A percentile compares a stretch with the other conserved stretches of the same genome.
These are phyloP conservation scores for Raffaelea deltoideospora DNA, from an alignment of 2,329 filamentous ascomycete species.

Conservation along the genomic window DNA sequence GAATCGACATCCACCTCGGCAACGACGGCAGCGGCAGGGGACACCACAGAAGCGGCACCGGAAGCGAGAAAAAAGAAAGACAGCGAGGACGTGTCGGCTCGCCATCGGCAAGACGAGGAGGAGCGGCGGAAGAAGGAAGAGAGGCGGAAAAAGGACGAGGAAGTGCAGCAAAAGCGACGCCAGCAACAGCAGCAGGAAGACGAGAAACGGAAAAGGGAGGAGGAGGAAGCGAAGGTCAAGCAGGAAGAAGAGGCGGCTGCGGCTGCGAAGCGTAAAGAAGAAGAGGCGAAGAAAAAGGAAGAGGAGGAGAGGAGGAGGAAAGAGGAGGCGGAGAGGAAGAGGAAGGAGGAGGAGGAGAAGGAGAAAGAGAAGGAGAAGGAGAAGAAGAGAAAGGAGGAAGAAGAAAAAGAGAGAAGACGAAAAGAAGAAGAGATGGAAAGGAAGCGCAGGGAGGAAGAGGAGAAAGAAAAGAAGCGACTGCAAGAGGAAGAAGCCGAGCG, in stretches of 20 bases:
- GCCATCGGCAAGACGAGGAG: too few relatives aligned
- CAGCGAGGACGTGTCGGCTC: too few relatives aligned
- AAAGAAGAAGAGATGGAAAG: slow-evolving; percentile 17
- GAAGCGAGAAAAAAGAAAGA: too few relatives aligned
- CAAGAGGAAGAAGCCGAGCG: too few relatives aligned
- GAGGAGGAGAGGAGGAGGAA: slow-evolving; percentile 10
- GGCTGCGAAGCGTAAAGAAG: slow-evolving; percentile 17
- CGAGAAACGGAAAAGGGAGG: slow-evolving; percentile 14
- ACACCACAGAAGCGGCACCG: slow-evolving; percentile 14
- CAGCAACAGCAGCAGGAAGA: too few relatives aligned
- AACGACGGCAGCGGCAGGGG: neutral
- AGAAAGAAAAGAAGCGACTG: slow-evolving; percentile 19
- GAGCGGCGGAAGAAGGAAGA: too few relatives aligned
- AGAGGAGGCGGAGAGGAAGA: slow-evolving; percentile 16
- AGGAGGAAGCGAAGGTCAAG: slow-evolving; percentile 12
- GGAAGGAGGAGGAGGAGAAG: slow-evolving; percentile 21
- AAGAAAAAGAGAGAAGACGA: slow-evolving; percentile 12
- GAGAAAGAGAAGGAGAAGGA: slow-evolving; percentile 16
- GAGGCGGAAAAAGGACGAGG: slow-evolving; percentile 14
- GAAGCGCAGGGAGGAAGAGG: slow-evolving; percentile 18
- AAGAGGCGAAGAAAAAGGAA: slow-evolving; percentile 17
- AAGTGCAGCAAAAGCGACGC: too few relatives aligned
- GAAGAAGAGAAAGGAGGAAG: slow-evolving; percentile 13
- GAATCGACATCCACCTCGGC: slow-evolving; percentile 10
- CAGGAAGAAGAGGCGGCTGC: slow-evolving; percentile 10